Conservation (phyloP, 1,139 yeast species). For the Geotrichum fermentans region DNA sequence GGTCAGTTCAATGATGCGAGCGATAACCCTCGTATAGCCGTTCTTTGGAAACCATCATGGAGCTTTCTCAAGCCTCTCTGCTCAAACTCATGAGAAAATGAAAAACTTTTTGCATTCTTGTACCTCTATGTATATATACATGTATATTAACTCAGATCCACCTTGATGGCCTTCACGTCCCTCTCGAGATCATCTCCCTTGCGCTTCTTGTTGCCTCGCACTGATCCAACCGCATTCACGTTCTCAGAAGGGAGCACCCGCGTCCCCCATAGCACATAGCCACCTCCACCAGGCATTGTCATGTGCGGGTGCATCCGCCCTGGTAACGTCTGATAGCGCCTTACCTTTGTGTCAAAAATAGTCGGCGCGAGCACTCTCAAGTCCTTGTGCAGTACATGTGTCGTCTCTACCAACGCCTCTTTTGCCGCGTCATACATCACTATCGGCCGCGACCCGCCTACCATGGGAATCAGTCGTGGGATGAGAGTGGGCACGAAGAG, state of each 20-base stretch:
- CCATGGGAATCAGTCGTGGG: slow-evolving; percentile 54
- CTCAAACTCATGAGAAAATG: not conserved
- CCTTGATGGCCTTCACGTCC: not conserved
- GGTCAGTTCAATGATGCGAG: slow-evolving; percentile 36
- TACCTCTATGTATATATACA: too few species aligned
- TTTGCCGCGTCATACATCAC: slow-evolving; percentile 78
- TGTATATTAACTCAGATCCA: too few species aligned
- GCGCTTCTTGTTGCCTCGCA: slow-evolving; percentile 27
- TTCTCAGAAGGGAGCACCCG: slow-evolving; percentile 68
- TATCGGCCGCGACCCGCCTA: slow-evolving; percentile 86
- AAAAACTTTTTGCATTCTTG: not conserved
- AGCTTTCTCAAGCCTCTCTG: not conserved
- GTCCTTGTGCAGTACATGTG: slow-evolving; percentile 62
- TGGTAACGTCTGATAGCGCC: slow-evolving; percentile 86
- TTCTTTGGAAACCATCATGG: slow-evolving; percentile 32
- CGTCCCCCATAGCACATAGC: slow-evolving; percentile 75
- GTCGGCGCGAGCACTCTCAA: slow-evolving; percentile 76
- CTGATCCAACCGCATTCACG: slow-evolving; percentile 41
- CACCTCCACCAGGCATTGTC: slow-evolving; percentile 94
- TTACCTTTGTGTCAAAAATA: slow-evolving; percentile 72
- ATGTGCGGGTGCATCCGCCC: slow-evolving; percentile 93
- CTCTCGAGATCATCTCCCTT: slow-evolving; percentile 21
- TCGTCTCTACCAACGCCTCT: slow-evolving; percentile 68
- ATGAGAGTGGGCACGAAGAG: slow-evolving; percentile 63
- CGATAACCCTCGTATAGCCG: slow-evolving; percentile 37